Conservation (phyloP, 805 yeast species). For the Yarrowia alimentaria region DNA sequence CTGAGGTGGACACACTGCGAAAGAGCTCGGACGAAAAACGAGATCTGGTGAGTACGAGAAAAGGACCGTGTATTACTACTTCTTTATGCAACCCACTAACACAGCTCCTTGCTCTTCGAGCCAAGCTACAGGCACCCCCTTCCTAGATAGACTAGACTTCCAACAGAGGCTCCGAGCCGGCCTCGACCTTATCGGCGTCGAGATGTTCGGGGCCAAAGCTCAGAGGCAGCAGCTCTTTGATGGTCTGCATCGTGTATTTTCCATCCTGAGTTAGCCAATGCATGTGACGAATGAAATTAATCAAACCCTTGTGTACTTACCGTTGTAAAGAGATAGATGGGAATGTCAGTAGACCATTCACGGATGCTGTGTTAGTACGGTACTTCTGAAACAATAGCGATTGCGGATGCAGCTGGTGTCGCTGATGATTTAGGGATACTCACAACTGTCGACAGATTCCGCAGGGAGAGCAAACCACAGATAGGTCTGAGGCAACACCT, state of each 20-base stretch:
- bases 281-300: neutral
- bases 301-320: slow-evolving; percentile 30
- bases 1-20: slow-evolving; percentile 58
- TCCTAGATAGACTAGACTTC: slow-evolving; percentile 1
- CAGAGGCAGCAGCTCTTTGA: slow-evolving; percentile 69
- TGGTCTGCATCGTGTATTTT: slow-evolving; percentile 45
- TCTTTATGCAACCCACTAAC: slow-evolving; percentile 2
- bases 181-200: slow-evolving; percentile 27
- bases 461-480: slow-evolving; percentile 73
- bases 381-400: too few species aligned
- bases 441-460: slow-evolving; percentile 87
- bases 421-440: too few species aligned
- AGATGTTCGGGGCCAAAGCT: slow-evolving; percentile 84
- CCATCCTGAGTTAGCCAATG: slow-evolving; percentile 45
- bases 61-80: too few species aligned
- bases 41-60: slow-evolving; percentile 42
- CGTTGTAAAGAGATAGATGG: slow-evolving; percentile 65
- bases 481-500: slow-evolving; percentile 63
- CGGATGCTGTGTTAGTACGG: slow-evolving; percentile 48
- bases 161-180: slow-evolving; percentile 7
- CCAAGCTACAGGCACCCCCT: slow-evolving; percentile 23
- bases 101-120: slow-evolving; percentile 20
- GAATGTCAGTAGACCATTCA: slow-evolving; percentile 65
- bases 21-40: slow-evolving; percentile 58
- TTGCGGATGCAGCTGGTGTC: neutral